These are phyloP conservation scores for Phylloporus sp. DNA, from an alignment of 768 basidiomycete genomes.

Conservation along the genomic window DNA sequence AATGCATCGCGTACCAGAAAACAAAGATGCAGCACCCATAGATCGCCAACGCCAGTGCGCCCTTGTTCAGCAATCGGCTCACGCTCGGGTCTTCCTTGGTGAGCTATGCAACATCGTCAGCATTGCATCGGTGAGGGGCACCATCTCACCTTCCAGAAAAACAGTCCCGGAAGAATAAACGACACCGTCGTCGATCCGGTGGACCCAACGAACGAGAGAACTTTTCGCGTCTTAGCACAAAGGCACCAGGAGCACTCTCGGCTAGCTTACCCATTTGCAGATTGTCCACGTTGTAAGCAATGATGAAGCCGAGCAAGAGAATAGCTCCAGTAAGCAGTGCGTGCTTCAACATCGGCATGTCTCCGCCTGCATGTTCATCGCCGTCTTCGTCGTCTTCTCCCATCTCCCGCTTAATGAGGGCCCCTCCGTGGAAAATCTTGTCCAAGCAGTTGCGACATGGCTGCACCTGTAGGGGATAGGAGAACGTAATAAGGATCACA, in stretches of 20 bases:
- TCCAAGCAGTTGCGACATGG: slow-evolving; percentile 91
- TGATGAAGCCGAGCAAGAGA: slow-evolving; percentile 56
- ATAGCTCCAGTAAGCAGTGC: slow-evolving; percentile 63
- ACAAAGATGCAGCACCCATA: slow-evolving; percentile 80
- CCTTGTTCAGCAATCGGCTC: slow-evolving; percentile 50
- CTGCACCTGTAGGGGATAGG: slow-evolving; percentile 91
- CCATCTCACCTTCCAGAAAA: slow-evolving; percentile 80
- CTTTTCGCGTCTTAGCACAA: slow-evolving; percentile 37
- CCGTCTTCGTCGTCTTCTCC: slow-evolving; percentile 46
- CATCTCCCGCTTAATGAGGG: slow-evolving; percentile 33
- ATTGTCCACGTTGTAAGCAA: slow-evolving; percentile 76
- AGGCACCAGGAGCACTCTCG: neutral
- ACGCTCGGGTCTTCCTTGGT: slow-evolving; percentile 59
- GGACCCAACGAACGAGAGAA: slow-evolving; percentile 93
- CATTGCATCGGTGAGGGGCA: neutral
- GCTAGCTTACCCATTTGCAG: slow-evolving; percentile 61
- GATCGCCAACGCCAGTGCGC: slow-evolving; percentile 58
- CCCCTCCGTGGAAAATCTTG: slow-evolving; percentile 67
- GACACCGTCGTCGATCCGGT: slow-evolving; percentile 96
- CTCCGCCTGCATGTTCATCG: slow-evolving; percentile 50
- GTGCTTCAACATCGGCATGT: slow-evolving; percentile 69
- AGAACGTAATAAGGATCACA: slow-evolving; percentile 82
- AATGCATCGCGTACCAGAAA: slow-evolving; percentile 70
- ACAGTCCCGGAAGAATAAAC: slow-evolving; percentile 89
- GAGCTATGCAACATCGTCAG: slow-evolving; percentile 41